Evolutionary conservation across 1,139 yeast genomes (phyloP).

Genomic region (Sugiyamaella grinbergsii): DNA sequence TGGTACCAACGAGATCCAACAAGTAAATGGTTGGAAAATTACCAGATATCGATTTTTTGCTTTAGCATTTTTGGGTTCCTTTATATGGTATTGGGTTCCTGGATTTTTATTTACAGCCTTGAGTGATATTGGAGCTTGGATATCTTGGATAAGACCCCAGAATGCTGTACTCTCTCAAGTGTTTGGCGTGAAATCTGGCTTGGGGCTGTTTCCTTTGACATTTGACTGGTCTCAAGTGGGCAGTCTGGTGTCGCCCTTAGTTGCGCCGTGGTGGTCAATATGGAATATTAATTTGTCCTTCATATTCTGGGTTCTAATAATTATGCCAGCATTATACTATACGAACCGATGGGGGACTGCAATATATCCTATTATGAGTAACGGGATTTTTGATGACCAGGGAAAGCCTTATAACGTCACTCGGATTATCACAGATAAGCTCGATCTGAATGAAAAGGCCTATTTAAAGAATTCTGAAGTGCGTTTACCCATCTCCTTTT

Average conservation of each 20-base stretch:
- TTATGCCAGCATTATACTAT: constrained; percentile 42
- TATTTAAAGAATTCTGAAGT: constrained; percentile 52
- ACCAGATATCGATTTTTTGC: constrained; percentile 52
- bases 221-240: constrained; percentile 55
- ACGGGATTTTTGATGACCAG: constrained; percentile 51
- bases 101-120: constrained; percentile 53
- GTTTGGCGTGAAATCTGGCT: constrained; percentile 58
- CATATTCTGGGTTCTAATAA: constrained; percentile 47
- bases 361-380: constrained; percentile 58
- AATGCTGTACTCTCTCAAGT: constrained; percentile 56
- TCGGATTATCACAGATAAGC: constrained; percentile 45
- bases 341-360: constrained; percentile 55
- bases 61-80: constrained; percentile 44
- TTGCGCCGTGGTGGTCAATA: constrained; percentile 53
- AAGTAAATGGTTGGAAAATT: constrained; percentile 53
- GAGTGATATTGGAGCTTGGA: constrained; percentile 58
- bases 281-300: constrained; percentile 47
- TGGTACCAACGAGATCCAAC: not conserved
- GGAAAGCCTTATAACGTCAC: constrained; percentile 50
- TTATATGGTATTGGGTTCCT: constrained; percentile 61
- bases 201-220: constrained; percentile 58
- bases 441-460: constrained; percentile 40
- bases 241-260: constrained; percentile 34
- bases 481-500: constrained; percentile 45
- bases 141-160: constrained; percentile 62